These are phyloP conservation scores for Sanghuangporus baumii DNA, from an alignment of 1,284 basidiomycete genomes.

Conservation along the genomic window DNA sequence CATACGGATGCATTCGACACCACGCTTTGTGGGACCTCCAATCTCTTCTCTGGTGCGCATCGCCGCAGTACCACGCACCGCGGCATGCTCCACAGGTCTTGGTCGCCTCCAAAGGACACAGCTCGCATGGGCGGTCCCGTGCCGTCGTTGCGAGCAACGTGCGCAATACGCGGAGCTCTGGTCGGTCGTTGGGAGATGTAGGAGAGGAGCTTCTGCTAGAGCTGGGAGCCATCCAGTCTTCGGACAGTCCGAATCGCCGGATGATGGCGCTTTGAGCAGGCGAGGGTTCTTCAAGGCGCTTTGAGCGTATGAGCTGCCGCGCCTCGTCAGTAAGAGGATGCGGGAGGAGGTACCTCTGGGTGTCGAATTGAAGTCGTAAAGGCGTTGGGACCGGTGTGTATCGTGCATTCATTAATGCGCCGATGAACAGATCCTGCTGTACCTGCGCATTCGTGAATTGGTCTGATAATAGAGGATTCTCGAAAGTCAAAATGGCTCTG, in stretches of 20 bases:
- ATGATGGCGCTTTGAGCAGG: conserved; percentile 7
- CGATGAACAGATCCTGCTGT: conserved; percentile 16
- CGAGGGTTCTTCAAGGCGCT: conserved; percentile 11
- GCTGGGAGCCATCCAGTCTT: conserved; percentile 11
- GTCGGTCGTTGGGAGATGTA: background rate
- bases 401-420: conserved; percentile 11
- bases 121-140: conserved; percentile 11
- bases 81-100: conserved; percentile 16
- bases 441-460: conserved; percentile 11
- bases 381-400: conserved; percentile 14
- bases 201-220: background rate
- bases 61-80: conserved; percentile 17
- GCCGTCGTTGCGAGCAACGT: conserved; percentile 9
- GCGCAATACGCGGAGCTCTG: conserved; percentile 5
- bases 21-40: conserved; percentile 15
- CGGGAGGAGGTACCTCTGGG: conserved; percentile 6
- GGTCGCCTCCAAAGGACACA: conserved; percentile 9
- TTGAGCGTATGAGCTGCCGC: conserved; percentile 14
- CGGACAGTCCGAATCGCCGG: conserved; percentile 9
- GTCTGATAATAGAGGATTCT: conserved; percentile 5
- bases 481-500: conserved; percentile 5
- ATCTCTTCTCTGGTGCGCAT: conserved; percentile 14
- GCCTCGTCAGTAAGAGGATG: conserved; percentile 15
- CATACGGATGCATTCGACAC: conserved; percentile 12
- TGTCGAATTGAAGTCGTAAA: conserved; percentile 13